Conservation (phyloP, 2,329 filamentous ascomycete genomes). For the Cordyceps militaris region DNA sequence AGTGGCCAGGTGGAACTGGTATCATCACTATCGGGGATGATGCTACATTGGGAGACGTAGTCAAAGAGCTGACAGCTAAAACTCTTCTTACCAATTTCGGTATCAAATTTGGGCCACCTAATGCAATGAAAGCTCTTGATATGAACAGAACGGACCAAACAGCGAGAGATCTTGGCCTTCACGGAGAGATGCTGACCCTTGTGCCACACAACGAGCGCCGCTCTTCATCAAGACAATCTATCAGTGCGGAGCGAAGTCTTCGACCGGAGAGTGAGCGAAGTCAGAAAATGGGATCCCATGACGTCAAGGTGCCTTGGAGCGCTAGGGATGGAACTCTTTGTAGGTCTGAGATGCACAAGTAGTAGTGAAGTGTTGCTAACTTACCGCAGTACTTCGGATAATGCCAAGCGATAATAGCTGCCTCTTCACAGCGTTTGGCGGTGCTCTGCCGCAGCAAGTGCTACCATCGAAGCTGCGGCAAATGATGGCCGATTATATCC, state of each 20-base stretch:
- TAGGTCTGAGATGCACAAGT: conserved; percentile 22
- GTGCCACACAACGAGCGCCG: conserved; percentile 32
- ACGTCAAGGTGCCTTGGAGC: conserved; percentile 40
- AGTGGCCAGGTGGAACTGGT: conserved; percentile 65
- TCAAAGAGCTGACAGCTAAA: conserved; percentile 52
- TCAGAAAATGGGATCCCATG: conserved; percentile 14
- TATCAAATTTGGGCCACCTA: conserved; percentile 78
- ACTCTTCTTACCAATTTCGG: conserved; percentile 62
- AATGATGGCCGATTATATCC: conserved; percentile 73
- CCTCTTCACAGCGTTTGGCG: conserved; percentile 83
- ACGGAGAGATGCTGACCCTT: conserved; percentile 45
- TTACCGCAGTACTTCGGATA: conserved; percentile 64
- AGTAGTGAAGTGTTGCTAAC: background rate
- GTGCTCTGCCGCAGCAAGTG: conserved; percentile 58
- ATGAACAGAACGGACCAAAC: conserved; percentile 44
- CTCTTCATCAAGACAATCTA: conserved; percentile 9
- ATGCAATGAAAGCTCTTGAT: conserved; percentile 56
- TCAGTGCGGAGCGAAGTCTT: background rate
- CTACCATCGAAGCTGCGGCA: conserved; percentile 56
- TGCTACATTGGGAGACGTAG: conserved; percentile 57
- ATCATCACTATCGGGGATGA: conserved; percentile 61
- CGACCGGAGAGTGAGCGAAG: conserved; percentile 11
- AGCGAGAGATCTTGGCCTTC: conserved; percentile 41
- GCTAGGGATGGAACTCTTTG: conserved; percentile 44
- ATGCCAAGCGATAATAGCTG: conserved; percentile 98